Conservation (phyloP, 2,329 filamentous ascomycete genomes). For the Ophiocordyceps robertsii region DNA sequence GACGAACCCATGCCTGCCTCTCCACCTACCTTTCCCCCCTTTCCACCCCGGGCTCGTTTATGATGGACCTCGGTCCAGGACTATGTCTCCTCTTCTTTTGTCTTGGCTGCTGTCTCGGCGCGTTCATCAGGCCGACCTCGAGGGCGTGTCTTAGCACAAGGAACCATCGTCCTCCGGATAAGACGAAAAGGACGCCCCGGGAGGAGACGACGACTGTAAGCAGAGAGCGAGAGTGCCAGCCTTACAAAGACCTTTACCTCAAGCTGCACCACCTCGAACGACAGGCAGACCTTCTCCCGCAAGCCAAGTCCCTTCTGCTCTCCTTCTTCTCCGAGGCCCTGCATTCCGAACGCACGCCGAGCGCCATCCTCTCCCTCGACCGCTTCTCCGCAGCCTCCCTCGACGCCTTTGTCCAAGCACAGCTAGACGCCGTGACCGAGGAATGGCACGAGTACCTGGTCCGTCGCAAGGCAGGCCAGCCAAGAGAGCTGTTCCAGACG, state of each 20-base stretch:
- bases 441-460: slow-evolving; percentile 3
- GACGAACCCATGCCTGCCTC: too few relatives aligned
- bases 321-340: slow-evolving; percentile 4
- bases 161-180: neutral
- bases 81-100: too few relatives aligned
- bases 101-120: too few relatives aligned
- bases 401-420: slow-evolving; percentile 1
- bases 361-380: slow-evolving; percentile 2
- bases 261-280: slow-evolving; percentile 8
- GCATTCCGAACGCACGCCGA: neutral
- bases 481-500: slow-evolving; percentile 3
- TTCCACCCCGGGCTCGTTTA: too few relatives aligned
- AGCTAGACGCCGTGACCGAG: slow-evolving; percentile 2
- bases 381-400: slow-evolving; percentile 1
- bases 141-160: neutral
- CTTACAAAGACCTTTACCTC: slow-evolving; percentile 5
- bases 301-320: slow-evolving; percentile 4
- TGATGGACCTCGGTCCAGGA: too few relatives aligned
- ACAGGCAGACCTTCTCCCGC: slow-evolving; percentile 3
- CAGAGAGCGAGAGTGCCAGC: neutral
- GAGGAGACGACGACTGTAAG: too few relatives aligned
- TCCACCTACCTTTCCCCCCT: too few relatives aligned
- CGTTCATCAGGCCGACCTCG: too few relatives aligned
- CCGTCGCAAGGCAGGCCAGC: slow-evolving; percentile 1
- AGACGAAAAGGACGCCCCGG: neutral